phyloP scores from a whole-genome alignment of 2,329 filamentous ascomycete genomes.

The Claviceps sp. region DNA sequence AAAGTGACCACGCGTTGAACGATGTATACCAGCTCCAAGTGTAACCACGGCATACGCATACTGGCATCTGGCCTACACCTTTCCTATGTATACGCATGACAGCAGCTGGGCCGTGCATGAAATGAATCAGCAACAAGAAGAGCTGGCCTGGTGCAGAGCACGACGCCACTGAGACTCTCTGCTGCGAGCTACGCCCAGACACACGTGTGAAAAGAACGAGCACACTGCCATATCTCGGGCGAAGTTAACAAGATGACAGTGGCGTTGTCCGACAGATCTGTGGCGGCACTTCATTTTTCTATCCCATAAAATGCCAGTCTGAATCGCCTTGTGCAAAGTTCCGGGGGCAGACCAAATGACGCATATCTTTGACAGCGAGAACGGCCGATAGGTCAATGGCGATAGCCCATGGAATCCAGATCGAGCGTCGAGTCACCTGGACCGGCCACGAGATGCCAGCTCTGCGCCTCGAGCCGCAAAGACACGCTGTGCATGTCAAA shows the following conservation, averaged over 20 bases:
- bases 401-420: slow-evolving; percentile 26
- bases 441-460: slow-evolving; percentile 24
- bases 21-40: slow-evolving; percentile 13
- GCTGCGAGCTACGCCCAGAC: slow-evolving; percentile 29
- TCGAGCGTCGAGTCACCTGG: slow-evolving; percentile 24
- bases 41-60: slow-evolving; percentile 5
- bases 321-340: slow-evolving; percentile 15
- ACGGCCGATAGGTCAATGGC: slow-evolving; percentile 24
- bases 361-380: slow-evolving; percentile 18
- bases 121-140: slow-evolving; percentile 24
- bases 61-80: slow-evolving; percentile 18
- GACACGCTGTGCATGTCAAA: too few relatives aligned
- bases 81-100: slow-evolving; percentile 27
- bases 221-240: slow-evolving; percentile 19
- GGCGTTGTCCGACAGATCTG: slow-evolving; percentile 27
- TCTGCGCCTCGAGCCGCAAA: too few relatives aligned
- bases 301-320: slow-evolving; percentile 26
- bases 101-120: slow-evolving; percentile 25
- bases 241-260: slow-evolving; percentile 24
- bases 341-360: slow-evolving; percentile 8
- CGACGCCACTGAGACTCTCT: slow-evolving; percentile 31
- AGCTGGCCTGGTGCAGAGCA: slow-evolving; percentile 35
- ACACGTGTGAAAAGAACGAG: slow-evolving; percentile 26
- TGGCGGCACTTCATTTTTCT: slow-evolving; percentile 28
- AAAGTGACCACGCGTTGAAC: slow-evolving; percentile 37